Percentiles rank a stretch among this genome's conserved stretches.
These are phyloP conservation scores for Arctostaphylos glauca DNA, from an alignment of 148 eudicot species.

Conservation along the genomic window DNA sequence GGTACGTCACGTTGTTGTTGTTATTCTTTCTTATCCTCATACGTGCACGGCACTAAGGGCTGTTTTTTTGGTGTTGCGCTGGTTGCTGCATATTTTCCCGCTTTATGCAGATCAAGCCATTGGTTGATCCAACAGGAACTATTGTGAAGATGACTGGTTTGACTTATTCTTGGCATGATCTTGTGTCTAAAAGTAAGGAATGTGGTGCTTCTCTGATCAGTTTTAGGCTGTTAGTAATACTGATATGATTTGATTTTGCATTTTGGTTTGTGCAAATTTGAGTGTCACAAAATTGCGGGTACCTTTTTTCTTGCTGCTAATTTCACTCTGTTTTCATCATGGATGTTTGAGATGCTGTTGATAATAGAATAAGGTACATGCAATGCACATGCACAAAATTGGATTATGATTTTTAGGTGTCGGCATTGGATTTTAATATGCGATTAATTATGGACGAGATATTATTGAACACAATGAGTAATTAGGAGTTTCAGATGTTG, in stretches of 20 bases:
- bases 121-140: conserved; percentile 67
- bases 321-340: neutral
- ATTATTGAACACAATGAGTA: neutral
- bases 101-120: conserved; percentile 64
- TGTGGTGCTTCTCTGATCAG: neutral
- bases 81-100: neutral
- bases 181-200: conserved; percentile 79
- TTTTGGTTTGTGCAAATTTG: conserved; percentile 6
- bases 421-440: neutral
- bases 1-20: conserved; percentile 41
- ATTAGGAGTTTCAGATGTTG: neutral
- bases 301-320: neutral
- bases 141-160: conserved; percentile 46
- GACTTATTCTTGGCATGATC: conserved; percentile 88
- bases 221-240: neutral
- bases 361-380: neutral
- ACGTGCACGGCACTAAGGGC: neutral
- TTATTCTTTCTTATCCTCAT: neutral
- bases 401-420: neutral
- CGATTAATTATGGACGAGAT: neutral
- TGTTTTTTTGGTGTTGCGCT: neutral
- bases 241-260: neutral
- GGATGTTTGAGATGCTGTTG: conserved; percentile 3
- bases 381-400: neutral
- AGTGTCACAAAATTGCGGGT: neutral